Evolutionary conservation across 1,284 basidiomycete genomes (phyloP), one percentile per base, ranked within the genome.

Genomic region (Kwoniella shivajii): DNA sequence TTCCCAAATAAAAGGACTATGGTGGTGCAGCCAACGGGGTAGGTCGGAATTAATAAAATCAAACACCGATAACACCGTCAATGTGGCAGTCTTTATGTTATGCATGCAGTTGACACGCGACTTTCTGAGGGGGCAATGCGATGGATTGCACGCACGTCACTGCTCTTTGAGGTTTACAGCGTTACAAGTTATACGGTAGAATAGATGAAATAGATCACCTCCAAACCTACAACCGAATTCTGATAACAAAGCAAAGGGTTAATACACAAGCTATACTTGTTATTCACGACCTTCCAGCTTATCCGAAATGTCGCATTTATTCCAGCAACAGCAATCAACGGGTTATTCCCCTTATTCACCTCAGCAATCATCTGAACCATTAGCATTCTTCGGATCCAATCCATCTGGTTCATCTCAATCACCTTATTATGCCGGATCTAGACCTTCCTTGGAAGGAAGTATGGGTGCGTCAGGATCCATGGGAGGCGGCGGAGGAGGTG

Each of bases 361-460:
- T 43, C 47, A 52, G 5, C 34, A 38, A 10, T 47, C 60, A 14
- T 48, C 65, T 20, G 72, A 74, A 64, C 72, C 74, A 4, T 64
- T 75, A 14, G 73, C 73, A 9, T 77, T 77, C 67, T 77, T 73
- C 63, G 66, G 65, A 42, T 59, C 61, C 16, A 31, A 56, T 10
- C 36, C 43, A n/a, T 42, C 45, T 33, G 34, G 56, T 7, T 38
- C 54, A 22, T 65, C 63, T 34, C 50, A 47, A 41, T 47, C 55
- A 13, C 61, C 64, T 11, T 71, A 69, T 42, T 69, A 71, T 55
- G n/a, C 62, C 9, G 67, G 67, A 10, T 64, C 64, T 1, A 51
- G 68, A 27, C 47, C 65, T 16, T 66, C 56, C 16, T 48, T 65
- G 13, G 68, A 68, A 56, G 71, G 69, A 11, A 66, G 54, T 46